Evolutionary conservation across 345 rosid species (phyloP).

Genomic region (Salix koriyanagi): DNA sequence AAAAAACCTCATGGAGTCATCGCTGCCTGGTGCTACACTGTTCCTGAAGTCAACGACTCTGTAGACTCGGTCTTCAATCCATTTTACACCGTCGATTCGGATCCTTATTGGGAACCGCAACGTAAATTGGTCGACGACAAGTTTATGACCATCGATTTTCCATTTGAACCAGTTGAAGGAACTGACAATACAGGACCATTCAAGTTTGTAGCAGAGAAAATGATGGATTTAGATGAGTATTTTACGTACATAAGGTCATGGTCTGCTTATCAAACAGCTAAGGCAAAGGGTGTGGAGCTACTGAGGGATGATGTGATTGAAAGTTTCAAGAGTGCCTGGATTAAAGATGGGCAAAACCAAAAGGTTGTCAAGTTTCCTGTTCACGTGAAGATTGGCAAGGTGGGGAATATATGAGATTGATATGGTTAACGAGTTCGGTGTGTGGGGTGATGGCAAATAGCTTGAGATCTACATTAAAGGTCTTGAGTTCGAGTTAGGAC

Average conservation of each 20-base stretch:
- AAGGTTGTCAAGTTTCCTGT: constrained; percentile 56
- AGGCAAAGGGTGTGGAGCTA: constrained; percentile 58
- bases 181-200: constrained; percentile 49
- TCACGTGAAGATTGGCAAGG: constrained; percentile 60
- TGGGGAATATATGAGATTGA: constrained; percentile 19
- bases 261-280: constrained; percentile 71
- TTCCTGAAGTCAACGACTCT: constrained; percentile 45
- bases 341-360: constrained; percentile 30
- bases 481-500: too few relatives aligned
- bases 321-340: constrained; percentile 53
- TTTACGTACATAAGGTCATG: constrained; percentile 56
- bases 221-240: constrained; percentile 53
- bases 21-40: constrained; percentile 85
- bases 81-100: constrained; percentile 38
- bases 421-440: too few relatives aligned
- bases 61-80: constrained; percentile 49
- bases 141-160: constrained; percentile 54
- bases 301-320: constrained; percentile 34
- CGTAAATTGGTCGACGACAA: constrained; percentile 56
- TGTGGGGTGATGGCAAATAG: too few relatives aligned
- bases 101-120: constrained; percentile 53
- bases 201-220: constrained; percentile 43
- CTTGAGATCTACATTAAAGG: too few relatives aligned
- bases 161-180: constrained; percentile 61
- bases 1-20: constrained; percentile 70